Percentiles rank a stretch among this genome's conserved stretches.
phyloP scores from a whole-genome alignment of 805 yeast species.

The Suhomyces kilbournensis region DNA sequence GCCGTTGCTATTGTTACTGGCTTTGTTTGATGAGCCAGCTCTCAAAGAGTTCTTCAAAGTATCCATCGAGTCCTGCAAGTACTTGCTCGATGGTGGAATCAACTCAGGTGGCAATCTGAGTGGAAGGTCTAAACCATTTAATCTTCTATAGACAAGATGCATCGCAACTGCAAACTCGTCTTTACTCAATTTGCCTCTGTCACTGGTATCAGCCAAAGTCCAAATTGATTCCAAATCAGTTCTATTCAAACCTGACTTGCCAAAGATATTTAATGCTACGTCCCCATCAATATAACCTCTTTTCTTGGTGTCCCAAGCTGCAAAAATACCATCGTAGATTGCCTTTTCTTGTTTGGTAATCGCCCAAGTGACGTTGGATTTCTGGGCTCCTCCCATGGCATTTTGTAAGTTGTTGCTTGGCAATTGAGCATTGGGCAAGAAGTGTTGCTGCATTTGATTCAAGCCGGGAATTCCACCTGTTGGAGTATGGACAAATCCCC shows the following conservation, averaged over 20 bases:
- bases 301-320: conserved; percentile 73
- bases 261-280: conserved; percentile 80
- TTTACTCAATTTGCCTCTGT: conserved; percentile 77
- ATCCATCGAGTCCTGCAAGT: conserved; percentile 67
- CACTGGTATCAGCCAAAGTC: conserved; percentile 81
- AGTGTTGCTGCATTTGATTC: conserved; percentile 63
- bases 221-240: conserved; percentile 86
- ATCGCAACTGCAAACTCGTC: conserved; percentile 96
- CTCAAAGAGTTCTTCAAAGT: conserved; percentile 66
- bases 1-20: conserved; percentile 14
- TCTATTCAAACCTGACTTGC: conserved; percentile 86
- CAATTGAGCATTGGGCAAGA: conserved; percentile 51
- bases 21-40: conserved; percentile 22
- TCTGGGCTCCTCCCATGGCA: conserved; percentile 40
- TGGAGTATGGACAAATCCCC: conserved; percentile 73
- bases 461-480: conserved; percentile 71
- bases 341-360: conserved; percentile 85
- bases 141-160: conserved; percentile 89
- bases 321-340: conserved; percentile 82
- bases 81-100: conserved; percentile 79
- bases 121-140: conserved; percentile 89
- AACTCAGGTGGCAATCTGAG: conserved; percentile 79
- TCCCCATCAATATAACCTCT: conserved; percentile 75
- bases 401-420: conserved; percentile 38
- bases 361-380: conserved; percentile 68